Evolutionary conservation across 495 filamentous ascomycete genomes (phyloP), one percentile per base, ranked within the genome.

Genomic region (Aspergillus indologenus): DNA sequence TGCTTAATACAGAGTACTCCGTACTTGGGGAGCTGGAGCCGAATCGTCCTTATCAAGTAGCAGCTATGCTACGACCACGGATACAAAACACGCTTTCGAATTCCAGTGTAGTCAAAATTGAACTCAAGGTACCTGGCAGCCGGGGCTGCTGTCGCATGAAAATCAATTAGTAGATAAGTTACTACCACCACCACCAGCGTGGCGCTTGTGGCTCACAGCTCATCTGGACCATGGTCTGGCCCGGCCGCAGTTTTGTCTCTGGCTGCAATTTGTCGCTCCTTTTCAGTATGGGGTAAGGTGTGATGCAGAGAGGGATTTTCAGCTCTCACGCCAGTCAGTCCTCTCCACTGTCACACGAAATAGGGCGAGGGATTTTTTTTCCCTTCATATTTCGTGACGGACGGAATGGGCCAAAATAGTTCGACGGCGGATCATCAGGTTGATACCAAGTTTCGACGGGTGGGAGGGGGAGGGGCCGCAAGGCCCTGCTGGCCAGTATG

Each of bases 401-500:
- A 5, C 5, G 48, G 3, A 29, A 51, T 1, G 48, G 15, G 17
- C 48, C 24, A 51, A 51, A 51, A 31, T 51, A 29, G 48, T 12
- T 51, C 48, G 48, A n/a, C 48, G 23, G 34, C 5, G 23, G 48
- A 51, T 51, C 48, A 51, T 51, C 48, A 51, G 15, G 23, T 51
- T 31, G 48, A 51, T 51, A 26, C 48, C 18, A 19, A 51, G 48
- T 51, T 51, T 31, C 15, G 24, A 19, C 48, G 15, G 24, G 48
- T 15, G 24, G 48, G 47, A 24, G 24, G 6, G 6, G 22, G 5
- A n/a, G n/a, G n/a, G n/a, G n/a, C n/a, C n/a, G n/a, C n/a, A n/a
- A n/a, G n/a, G n/a, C n/a, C n/a, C n/a, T n/a, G 11, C 22, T 51
- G 23, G 48, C 34, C 34, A 40, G 48, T 19, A 24, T 24, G 48